A percentile compares a stretch with the other conserved stretches of the same genome.
These are phyloP conservation scores for Citrus unshiu DNA, from an alignment of 345 rosid genomes.

Conservation along the genomic window DNA sequence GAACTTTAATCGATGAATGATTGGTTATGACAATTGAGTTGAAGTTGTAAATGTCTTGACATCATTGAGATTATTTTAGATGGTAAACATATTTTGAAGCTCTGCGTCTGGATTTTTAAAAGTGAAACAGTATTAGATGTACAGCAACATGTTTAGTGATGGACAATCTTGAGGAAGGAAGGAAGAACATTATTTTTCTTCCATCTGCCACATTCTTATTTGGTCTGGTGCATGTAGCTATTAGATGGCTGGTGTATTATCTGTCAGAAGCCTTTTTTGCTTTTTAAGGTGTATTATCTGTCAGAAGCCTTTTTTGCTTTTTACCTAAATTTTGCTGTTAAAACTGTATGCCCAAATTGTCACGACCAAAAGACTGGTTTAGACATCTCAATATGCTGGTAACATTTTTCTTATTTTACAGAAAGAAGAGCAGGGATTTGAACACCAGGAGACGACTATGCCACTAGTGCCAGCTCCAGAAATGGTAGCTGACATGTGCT, in stretches of 20 bases:
- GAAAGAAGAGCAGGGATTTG: slow-evolving; percentile 75
- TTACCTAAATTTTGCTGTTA: neutral
- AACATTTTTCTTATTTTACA: slow-evolving; percentile 22
- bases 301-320: neutral
- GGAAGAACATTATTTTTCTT: neutral
- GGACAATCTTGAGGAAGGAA: neutral
- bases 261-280: neutral
- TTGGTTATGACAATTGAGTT: too few species aligned
- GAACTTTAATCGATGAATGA: too few species aligned
- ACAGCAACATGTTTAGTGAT: neutral
- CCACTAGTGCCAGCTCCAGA: slow-evolving; percentile 82
- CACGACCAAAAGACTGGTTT: neutral
- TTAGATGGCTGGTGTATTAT: neutral
- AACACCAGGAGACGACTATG: slow-evolving; percentile 67
- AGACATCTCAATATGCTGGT: slow-evolving; percentile 3
- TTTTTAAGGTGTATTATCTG: neutral
- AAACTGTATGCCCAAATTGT: neutral
- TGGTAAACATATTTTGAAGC: neutral
- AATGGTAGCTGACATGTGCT: slow-evolving; percentile 38
- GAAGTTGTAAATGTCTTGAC: too few species aligned
- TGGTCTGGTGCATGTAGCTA: neutral
- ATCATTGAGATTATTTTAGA: neutral
- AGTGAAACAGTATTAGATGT: neutral
- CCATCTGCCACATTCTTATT: neutral
- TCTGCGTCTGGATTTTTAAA: neutral